phyloP scores from a whole-genome alignment of 352 stramenopile species.

The Globisporangium barbulae region DNA sequence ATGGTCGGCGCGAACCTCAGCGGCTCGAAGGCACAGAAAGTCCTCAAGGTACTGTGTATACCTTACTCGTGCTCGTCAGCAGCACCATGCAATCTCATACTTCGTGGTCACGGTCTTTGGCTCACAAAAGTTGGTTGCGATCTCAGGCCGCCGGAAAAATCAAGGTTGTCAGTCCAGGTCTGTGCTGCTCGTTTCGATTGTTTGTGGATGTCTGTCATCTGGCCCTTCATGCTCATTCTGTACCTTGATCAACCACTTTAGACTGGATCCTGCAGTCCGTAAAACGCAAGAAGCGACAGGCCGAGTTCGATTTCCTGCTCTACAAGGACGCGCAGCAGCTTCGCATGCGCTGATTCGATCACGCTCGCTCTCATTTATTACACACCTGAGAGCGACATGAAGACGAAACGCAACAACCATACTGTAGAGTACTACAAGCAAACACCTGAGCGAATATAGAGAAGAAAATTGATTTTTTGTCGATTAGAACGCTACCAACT shows the following conservation, averaged over 20 bases:
- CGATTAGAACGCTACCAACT: conserved; percentile 13
- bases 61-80: neutral
- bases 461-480: conserved; percentile 17
- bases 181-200: neutral
- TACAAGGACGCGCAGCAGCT: conserved; percentile 49
- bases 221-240: neutral
- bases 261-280: conserved; percentile 82
- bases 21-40: conserved; percentile 67
- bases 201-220: no score
- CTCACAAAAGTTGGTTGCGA: neutral
- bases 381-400: neutral
- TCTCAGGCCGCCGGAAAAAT: conserved; percentile 46
- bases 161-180: conserved; percentile 69
- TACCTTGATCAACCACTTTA: no score
- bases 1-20: conserved; percentile 81
- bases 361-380: neutral
- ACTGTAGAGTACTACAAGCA: neutral
- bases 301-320: conserved; percentile 68
- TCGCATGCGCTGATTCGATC: neutral
- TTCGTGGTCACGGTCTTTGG: neutral
- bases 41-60: conserved; percentile 44
- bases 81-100: neutral
- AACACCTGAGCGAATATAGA: conserved; percentile 9
- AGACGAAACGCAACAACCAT: neutral
- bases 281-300: conserved; percentile 52